phyloP scores from a whole-genome alignment of 2,329 filamentous ascomycete species.

The Sporothrix schenckii region DNA sequence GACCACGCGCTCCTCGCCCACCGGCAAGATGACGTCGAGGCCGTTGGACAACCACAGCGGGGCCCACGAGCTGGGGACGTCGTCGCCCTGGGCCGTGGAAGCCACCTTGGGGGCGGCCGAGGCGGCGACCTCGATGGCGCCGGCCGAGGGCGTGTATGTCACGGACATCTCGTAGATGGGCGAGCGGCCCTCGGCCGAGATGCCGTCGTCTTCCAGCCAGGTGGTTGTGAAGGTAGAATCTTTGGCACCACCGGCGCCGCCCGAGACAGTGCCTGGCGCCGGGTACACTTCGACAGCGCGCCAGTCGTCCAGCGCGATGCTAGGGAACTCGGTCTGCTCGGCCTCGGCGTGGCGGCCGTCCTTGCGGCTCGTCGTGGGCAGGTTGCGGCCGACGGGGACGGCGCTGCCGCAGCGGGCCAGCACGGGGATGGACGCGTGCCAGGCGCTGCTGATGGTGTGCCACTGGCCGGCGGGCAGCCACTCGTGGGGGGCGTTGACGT shows the following conservation, averaged over 20 bases:
- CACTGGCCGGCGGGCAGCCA: slow-evolving; percentile 48
- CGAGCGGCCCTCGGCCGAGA: slow-evolving; percentile 39
- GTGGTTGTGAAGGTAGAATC: slow-evolving; percentile 36
- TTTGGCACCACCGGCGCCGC: too few relatives aligned
- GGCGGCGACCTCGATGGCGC: slow-evolving; percentile 36
- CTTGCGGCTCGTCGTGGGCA: slow-evolving; percentile 39
- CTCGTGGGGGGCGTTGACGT: slow-evolving; percentile 59
- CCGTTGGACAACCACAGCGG: slow-evolving; percentile 41
- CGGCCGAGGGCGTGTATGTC: slow-evolving; percentile 36
- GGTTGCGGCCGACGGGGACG: slow-evolving; percentile 43
- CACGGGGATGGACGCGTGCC: slow-evolving; percentile 43
- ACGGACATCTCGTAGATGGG: slow-evolving; percentile 37
- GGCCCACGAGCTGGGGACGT: slow-evolving; percentile 36
- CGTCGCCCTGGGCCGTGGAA: slow-evolving; percentile 31
- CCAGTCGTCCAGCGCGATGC: slow-evolving; percentile 42
- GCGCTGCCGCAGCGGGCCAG: slow-evolving; percentile 42
- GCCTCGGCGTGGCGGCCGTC: slow-evolving; percentile 29
- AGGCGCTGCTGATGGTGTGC: slow-evolving; percentile 41
- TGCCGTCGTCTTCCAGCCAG: slow-evolving; percentile 44
- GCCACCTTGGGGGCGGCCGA: slow-evolving; percentile 25
- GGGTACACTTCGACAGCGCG: slow-evolving; percentile 45
- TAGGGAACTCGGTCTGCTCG: slow-evolving; percentile 41
- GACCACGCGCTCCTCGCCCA: slow-evolving; percentile 42
- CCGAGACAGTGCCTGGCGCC: slow-evolving; percentile 32
- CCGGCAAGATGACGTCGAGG: slow-evolving; percentile 40